phyloP scores from a whole-genome alignment of 345 rosid genomes.

The Aethionema arabicum region DNA sequence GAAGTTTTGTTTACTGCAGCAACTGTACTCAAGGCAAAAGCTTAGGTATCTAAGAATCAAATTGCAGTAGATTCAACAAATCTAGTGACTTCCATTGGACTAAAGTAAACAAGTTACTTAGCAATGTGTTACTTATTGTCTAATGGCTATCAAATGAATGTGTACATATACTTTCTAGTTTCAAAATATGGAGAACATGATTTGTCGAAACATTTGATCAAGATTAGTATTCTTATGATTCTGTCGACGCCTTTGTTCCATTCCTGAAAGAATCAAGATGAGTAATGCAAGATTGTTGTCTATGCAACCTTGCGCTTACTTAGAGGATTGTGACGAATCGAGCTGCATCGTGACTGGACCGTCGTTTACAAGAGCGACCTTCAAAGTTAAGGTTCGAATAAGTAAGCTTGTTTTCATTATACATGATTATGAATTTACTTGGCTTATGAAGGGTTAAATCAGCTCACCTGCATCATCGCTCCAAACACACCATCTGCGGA shows the following conservation, averaged over 20 bases:
- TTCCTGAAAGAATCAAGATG: conserved; percentile 37
- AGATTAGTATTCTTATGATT: conserved; percentile 26
- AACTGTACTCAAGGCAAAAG: conserved; percentile 39
- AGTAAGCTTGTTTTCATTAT: conserved; percentile 4
- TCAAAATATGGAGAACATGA: neutral
- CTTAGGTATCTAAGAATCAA: conserved; percentile 31
- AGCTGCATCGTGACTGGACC: conserved; percentile 96
- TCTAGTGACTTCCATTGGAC: conserved; percentile 3
- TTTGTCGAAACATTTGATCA: neutral
- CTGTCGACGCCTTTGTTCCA: conserved; percentile 26
- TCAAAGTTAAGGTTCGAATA: conserved; percentile 10
- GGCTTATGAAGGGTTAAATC: neutral
- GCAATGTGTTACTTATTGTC: conserved; percentile 6
- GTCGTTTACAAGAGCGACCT: conserved; percentile 83
- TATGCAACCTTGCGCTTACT: conserved; percentile 39
- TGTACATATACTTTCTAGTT: neutral
- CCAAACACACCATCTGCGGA: conserved; percentile 74
- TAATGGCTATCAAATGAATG: conserved; percentile 14
- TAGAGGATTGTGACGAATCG: conserved; percentile 64
- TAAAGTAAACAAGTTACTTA: neutral
- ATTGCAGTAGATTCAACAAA: conserved; percentile 2
- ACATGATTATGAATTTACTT: conserved; percentile 1
- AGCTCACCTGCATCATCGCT: conserved; percentile 81
- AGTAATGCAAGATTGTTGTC: too few species aligned
- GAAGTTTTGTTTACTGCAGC: conserved; percentile 80